These are phyloP conservation scores for Lonicera japonica DNA, from an alignment of 129 eudicot genomes.

Conservation along the genomic window DNA sequence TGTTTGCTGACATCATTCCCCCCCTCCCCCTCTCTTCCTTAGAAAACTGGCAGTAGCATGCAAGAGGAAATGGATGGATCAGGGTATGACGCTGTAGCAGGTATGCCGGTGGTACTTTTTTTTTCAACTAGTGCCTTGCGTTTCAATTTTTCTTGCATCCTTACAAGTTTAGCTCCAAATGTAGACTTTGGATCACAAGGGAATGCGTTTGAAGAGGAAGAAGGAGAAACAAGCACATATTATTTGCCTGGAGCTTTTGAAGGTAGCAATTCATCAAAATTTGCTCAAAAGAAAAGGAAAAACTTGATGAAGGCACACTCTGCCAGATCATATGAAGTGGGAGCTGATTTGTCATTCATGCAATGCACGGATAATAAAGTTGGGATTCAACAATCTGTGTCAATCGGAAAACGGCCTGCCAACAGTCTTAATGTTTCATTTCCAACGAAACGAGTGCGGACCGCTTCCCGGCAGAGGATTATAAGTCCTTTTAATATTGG, in stretches of 20 bases:
- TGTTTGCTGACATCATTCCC: constrained; percentile 1
- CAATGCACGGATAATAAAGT: constrained; percentile 44
- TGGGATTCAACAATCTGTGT: constrained; percentile 43
- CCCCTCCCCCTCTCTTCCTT: constrained; percentile 4
- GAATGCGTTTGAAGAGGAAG: constrained; percentile 73
- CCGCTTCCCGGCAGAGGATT: constrained; percentile 90
- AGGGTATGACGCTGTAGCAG: constrained; percentile 65
- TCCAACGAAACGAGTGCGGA: constrained; percentile 87
- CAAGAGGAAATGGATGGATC: constrained; percentile 82
- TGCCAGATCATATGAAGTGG: constrained; percentile 53
- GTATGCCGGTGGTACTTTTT: constrained; percentile 22
- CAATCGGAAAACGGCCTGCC: constrained; percentile 61
- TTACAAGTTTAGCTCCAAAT: constrained; percentile 6
- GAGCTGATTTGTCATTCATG: constrained; percentile 36
- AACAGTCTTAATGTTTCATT: constrained; percentile 61
- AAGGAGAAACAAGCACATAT: constrained; percentile 69
- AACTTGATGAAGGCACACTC: constrained; percentile 34
- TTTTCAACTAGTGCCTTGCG: neutral
- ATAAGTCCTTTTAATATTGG: constrained; percentile 64
- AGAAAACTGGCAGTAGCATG: constrained; percentile 61
- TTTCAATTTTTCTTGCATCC: neutral
- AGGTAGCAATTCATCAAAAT: constrained; percentile 47
- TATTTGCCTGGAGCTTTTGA: constrained; percentile 53
- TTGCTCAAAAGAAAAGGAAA: constrained; percentile 53
- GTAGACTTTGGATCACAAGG: constrained; percentile 43